These are phyloP conservation scores for Rusavskia elegans DNA, from an alignment of 495 filamentous ascomycete genomes.

Conservation along the genomic window DNA sequence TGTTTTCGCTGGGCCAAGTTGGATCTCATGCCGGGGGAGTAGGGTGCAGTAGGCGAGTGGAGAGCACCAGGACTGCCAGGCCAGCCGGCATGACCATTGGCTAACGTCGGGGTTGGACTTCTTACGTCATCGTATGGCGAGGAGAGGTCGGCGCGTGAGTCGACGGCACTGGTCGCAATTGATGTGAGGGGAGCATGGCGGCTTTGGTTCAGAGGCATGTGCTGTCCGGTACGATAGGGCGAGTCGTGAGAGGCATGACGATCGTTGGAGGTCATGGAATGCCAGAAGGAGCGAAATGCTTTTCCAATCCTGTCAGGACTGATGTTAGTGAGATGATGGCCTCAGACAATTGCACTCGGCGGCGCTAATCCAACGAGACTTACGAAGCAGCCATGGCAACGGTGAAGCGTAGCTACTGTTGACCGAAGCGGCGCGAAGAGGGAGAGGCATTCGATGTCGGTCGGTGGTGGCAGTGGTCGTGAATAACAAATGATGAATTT, in stretches of 20 bases:
- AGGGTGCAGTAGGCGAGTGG: slow-evolving; percentile 43
- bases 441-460: background rate
- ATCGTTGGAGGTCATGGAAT: slow-evolving; percentile 75
- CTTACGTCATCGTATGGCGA: slow-evolving; percentile 48
- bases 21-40: slow-evolving; percentile 83
- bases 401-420: background rate
- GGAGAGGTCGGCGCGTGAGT: slow-evolving; percentile 60
- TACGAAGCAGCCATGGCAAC: background rate
- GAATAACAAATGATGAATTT: background rate
- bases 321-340: background rate
- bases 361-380: background rate
- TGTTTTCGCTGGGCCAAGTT: slow-evolving; percentile 37
- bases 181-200: slow-evolving; percentile 61
- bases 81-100: slow-evolving; percentile 43
- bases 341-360: no score
- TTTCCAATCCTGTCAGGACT: slow-evolving; percentile 34
- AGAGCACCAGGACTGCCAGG: slow-evolving; percentile 32
- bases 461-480: no score
- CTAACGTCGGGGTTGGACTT: slow-evolving; percentile 36
- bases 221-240: slow-evolving; percentile 66
- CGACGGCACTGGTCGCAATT: slow-evolving; percentile 58
- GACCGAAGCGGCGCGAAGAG: background rate
- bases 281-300: slow-evolving; percentile 75
- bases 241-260: slow-evolving; percentile 75
- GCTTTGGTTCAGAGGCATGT: slow-evolving; percentile 59